These are phyloP conservation scores for Kodamaea fungicola DNA, from an alignment of 1,139 yeast species.

Conservation along the genomic window DNA sequence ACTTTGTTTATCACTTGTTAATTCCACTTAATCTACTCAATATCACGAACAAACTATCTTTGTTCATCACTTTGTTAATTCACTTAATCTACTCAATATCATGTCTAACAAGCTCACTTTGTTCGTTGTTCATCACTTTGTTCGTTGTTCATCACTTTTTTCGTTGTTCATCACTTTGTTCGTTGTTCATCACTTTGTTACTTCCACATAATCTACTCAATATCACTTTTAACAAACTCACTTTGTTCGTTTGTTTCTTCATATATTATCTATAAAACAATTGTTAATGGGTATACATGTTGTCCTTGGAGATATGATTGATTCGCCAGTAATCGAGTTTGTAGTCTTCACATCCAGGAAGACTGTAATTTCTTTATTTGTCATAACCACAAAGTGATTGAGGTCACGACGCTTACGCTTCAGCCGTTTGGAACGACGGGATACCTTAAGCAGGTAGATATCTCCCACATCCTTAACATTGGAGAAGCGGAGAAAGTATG, in stretches of 20 bases:
- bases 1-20: too few species aligned
- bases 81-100: too few species aligned
- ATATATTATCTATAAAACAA: not conserved
- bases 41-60: too few species aligned
- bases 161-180: too few species aligned
- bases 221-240: too few species aligned
- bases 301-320: not conserved
- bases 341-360: slow-evolving; percentile 1
- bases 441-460: slow-evolving; percentile 2
- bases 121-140: too few species aligned
- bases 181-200: too few species aligned
- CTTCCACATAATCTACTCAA: too few species aligned
- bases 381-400: slow-evolving; percentile 1
- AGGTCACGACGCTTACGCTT: slow-evolving; percentile 1
- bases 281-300: not conserved
- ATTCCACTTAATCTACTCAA: too few species aligned
- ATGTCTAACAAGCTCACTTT: too few species aligned
- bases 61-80: too few species aligned
- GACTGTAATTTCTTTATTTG: slow-evolving; percentile 2
- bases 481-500: slow-evolving; percentile 1
- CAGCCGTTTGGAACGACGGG: not conserved
- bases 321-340: not conserved
- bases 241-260: not conserved
- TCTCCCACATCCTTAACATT: slow-evolving; percentile 1
- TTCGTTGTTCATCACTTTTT: too few species aligned